Evolutionary conservation across 345 rosid genomes (phyloP).

Genomic region (Eucalyptus tenuipes): DNA sequence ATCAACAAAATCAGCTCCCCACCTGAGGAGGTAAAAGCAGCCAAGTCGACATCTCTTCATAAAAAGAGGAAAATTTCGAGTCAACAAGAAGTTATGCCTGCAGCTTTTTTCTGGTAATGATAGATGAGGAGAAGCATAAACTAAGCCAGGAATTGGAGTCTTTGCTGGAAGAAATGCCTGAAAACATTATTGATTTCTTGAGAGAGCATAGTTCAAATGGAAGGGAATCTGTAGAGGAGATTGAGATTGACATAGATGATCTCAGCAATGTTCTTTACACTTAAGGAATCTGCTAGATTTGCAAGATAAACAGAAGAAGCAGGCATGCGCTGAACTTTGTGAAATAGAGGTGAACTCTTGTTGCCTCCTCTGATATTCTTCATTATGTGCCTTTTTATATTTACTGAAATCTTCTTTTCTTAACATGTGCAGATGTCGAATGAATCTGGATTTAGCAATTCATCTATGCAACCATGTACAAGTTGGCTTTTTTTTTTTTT

Average conservation of each 20-base stretch:
- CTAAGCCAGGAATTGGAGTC: conserved; percentile 53
- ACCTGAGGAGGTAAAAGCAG: conserved; percentile 18
- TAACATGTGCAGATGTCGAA: conserved; percentile 34
- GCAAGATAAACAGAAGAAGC: conserved; percentile 46
- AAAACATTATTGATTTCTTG: conserved; percentile 70
- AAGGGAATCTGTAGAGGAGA: conserved; percentile 62
- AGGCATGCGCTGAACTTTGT: conserved; percentile 44
- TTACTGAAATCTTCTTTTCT: background rate
- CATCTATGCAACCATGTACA: conserved; percentile 59
- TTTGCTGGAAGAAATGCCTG: conserved; percentile 60
- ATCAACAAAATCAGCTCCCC: conserved; percentile 19
- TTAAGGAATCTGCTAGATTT: conserved; percentile 63
- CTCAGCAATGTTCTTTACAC: conserved; percentile 58
- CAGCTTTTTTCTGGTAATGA: conserved; percentile 39
- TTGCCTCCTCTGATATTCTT: background rate
- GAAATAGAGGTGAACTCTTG: conserved; percentile 66
- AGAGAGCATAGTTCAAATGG: conserved; percentile 66
- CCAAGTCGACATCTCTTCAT: conserved; percentile 20
- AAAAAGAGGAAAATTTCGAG: conserved; percentile 53
- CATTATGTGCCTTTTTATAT: background rate
- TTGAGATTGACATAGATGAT: conserved; percentile 91
- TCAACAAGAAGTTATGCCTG: conserved; percentile 21
- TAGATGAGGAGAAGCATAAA: conserved; percentile 44
- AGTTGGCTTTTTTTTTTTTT: conserved; percentile 10
- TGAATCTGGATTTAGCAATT: conserved; percentile 67